These are phyloP conservation scores for Hymenoscyphus infarciens DNA, from an alignment of 2,329 filamentous ascomycete species.

Conservation along the genomic window DNA sequence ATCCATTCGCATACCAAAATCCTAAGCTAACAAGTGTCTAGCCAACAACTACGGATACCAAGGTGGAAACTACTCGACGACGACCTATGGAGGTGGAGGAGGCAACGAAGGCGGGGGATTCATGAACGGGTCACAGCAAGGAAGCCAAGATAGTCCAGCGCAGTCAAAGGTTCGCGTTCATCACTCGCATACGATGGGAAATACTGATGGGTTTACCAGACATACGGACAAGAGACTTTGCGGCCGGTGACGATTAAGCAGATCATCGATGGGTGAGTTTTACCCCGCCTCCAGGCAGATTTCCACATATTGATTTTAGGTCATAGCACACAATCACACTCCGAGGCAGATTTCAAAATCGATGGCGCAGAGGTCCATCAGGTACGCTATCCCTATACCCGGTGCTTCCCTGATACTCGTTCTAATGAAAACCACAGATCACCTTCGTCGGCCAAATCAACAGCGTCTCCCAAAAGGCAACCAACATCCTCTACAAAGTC, in stretches of 20 bases:
- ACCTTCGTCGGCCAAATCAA: constrained; percentile 91
- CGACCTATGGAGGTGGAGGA: constrained; percentile 46
- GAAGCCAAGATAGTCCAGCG: constrained; percentile 48
- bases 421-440: constrained; percentile 47
- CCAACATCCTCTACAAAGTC: constrained; percentile 87
- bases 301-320: constrained; percentile 12
- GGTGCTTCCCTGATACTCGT: not conserved
- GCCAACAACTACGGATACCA: constrained; percentile 34
- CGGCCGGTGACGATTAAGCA: constrained; percentile 96
- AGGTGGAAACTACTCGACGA: constrained; percentile 30
- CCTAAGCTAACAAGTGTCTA: constrained; percentile 17
- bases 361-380: constrained; percentile 70
- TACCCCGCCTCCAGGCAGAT: constrained; percentile 5
- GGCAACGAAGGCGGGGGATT: constrained; percentile 59
- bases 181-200: not conserved
- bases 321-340: constrained; percentile 59
- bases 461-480: constrained; percentile 78
- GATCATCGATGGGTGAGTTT: constrained; percentile 64
- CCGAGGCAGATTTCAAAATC: constrained; percentile 75
- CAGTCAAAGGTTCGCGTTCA: constrained; percentile 42
- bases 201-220: constrained; percentile 8
- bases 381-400: constrained; percentile 33
- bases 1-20: too few species aligned
- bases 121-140: constrained; percentile 57
- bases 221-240: constrained; percentile 76